These are phyloP conservation scores for Starmera dryadoides DNA, from an alignment of 805 yeast genomes.

Conservation along the genomic window DNA sequence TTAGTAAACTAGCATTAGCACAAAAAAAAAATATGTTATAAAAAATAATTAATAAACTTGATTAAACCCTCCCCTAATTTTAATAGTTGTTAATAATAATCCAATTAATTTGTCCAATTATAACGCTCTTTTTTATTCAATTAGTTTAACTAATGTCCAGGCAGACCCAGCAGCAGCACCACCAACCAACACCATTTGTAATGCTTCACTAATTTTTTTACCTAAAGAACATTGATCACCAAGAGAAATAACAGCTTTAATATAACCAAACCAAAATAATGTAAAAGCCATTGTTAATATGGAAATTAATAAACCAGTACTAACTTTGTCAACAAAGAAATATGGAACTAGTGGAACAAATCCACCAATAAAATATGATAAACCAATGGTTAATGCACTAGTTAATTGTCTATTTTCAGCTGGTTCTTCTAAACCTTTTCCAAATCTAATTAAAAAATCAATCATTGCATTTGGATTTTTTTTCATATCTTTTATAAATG, in stretches of 20 bases:
- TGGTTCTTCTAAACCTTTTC: slow-evolving; percentile 93
- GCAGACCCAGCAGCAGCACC: slow-evolving; percentile 98
- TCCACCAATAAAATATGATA: slow-evolving; percentile 86
- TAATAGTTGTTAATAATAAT: too few species aligned
- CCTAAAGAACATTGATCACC: slow-evolving; percentile 62
- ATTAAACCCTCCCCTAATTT: too few species aligned
- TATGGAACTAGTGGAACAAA: slow-evolving; percentile 87
- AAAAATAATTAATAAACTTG: too few species aligned
- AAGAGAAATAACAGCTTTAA: slow-evolving; percentile 79
- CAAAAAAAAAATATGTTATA: too few species aligned
- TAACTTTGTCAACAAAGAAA: slow-evolving; percentile 73
- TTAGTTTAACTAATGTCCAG: slow-evolving; percentile 79
- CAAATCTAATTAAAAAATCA: slow-evolving; percentile 81
- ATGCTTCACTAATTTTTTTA: slow-evolving; percentile 67
- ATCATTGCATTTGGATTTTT: slow-evolving; percentile 71
- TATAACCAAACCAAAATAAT: slow-evolving; percentile 77
- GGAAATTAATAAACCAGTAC: slow-evolving; percentile 67
- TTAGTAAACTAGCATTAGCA: too few species aligned
- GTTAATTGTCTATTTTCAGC: slow-evolving; percentile 85
- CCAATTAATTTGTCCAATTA: too few species aligned
- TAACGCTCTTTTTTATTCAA: slow-evolving; percentile 37
- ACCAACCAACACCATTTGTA: slow-evolving; percentile 91
- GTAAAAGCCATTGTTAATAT: slow-evolving; percentile 80
- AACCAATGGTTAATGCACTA: slow-evolving; percentile 85
- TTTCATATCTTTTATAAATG: slow-evolving; percentile 74